phyloP scores from a whole-genome alignment of 805 yeast genomes.

The Sugiyamaella marilandica region DNA sequence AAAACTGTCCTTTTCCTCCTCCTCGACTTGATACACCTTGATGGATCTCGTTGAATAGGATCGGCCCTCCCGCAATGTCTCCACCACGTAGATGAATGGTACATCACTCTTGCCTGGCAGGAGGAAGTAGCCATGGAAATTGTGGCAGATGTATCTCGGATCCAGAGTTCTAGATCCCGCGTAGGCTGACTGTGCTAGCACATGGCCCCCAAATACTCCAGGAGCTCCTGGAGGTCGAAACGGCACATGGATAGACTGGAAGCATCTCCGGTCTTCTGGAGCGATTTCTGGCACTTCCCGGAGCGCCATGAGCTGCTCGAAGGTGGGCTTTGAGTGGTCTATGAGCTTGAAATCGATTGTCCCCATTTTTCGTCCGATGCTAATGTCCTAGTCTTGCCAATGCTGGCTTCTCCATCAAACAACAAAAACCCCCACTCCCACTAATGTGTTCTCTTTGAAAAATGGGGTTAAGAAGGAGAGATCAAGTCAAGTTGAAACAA shows the following conservation, averaged over 20 bases:
- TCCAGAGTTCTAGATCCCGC: constrained; percentile 26
- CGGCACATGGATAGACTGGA: constrained; percentile 23
- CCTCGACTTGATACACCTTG: constrained; percentile 26
- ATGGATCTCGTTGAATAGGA: constrained; percentile 25
- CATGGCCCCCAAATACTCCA: constrained; percentile 30
- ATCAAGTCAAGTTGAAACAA: neutral
- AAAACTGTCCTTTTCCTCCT: constrained; percentile 19
- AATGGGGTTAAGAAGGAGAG: too few species aligned
- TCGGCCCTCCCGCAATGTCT: constrained; percentile 26
- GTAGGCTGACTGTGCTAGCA: constrained; percentile 25
- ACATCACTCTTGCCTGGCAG: constrained; percentile 26
- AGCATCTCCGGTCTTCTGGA: constrained; percentile 13
- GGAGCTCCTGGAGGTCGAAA: constrained; percentile 26
- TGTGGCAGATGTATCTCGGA: constrained; percentile 20
- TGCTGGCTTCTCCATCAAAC: neutral
- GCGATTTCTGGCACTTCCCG: constrained; percentile 14
- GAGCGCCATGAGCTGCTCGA: constrained; percentile 18
- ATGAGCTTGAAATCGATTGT: constrained; percentile 7
- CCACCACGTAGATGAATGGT: constrained; percentile 29
- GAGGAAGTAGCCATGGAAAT: constrained; percentile 28
- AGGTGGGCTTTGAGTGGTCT: constrained; percentile 16
- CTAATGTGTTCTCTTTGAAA: too few species aligned
- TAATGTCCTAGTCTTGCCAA: neutral
- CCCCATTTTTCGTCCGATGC: neutral
- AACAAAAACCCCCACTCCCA: neutral